Evolutionary conservation across 306 rosid species (phyloP), one percentile per base, ranked within the genome.

Genomic region (Cucurbita maxima): DNA sequence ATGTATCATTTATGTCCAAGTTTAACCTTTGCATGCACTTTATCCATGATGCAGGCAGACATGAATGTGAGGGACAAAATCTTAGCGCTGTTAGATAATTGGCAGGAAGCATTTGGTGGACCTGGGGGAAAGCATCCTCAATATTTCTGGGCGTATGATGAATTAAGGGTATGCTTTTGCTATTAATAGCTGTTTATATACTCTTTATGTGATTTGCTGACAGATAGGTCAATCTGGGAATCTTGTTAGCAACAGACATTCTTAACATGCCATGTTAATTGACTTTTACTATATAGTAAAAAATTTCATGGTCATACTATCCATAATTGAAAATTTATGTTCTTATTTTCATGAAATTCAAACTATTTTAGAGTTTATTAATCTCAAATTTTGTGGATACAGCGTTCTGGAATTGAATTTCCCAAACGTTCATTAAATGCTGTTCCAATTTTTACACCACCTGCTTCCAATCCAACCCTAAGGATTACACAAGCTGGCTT

Each of bases 41-140:
- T 62, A 37, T 20, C 58, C 57, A 77, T 81, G 60, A 75, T 86
- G 72, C 84, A 95, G 99, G 77, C 90, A 73, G 92, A 91, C 82
- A 95, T 95, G 97, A 94, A 86, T 79, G 95, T 91, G 64, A 87
- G 99, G 81, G 92, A 95, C 71, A 95, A 95, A 83, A 83, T 95
- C 75, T 86, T 95, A 78, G 84, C 62, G 55, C 74, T 95, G 87
- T 76, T 95, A 14, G 96, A 87, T 86, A 89, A 91, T 22, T 95
- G 97, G 99, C 96, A 95, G 83, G 96, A 87, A 79, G 99, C 97
- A 56, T 95, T 95, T 47, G 96, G 97, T 54, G 99, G 97, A 15
- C 81, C 99, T 5, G 84, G 84, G 68, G 99, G 99, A 74, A 95
- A 88, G 80, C 55, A 89, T 87, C 87, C 99, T 77, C 97, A 95